Evolutionary conservation across 2,329 filamentous ascomycete genomes (phyloP), one percentile per base, ranked within the genome.

Genomic region (Myotisia sp.): DNA sequence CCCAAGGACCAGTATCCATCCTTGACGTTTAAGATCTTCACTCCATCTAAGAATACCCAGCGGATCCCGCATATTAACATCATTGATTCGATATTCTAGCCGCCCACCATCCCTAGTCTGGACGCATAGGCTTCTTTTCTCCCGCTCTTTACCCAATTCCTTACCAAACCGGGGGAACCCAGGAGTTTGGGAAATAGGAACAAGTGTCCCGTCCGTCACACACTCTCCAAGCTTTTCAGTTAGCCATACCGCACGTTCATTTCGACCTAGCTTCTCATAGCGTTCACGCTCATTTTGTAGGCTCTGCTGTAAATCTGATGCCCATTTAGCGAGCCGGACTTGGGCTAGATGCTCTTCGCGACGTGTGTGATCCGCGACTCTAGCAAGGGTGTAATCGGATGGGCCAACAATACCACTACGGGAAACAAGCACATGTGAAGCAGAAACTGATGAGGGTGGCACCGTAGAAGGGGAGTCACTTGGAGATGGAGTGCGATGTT

Each of bases 281-380:
- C 73, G 63, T 18, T 71, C 69, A n/a, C 75, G 70, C 52, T 90
- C 83, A 38, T 76, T 77, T 18, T 74, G 69, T 1, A 90, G 62
- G 47, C 78, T 83, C 37, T 74, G 71, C 51, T 92, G 82, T 0
- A 92, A 64, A 46, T 90, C 80, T 5, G 74, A 70, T 0, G 84
- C 83, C 84, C 84, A 92, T 49, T 79, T 80, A 2, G 77, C 79
- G 12, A 92, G 65, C 5, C 77, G 68, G n/a, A 87, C 66, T 43
- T 78, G 73, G 8, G 74, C 72, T 26, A 76, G 57, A 5, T 62
- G 64, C 44, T 78, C 72, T 47, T 78, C 71, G 12, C 65, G 62
- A 38, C 71, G 67, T 3, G 67, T 68, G 48, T 74, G 63, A 44
- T 73, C 71, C 24, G 68, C 62, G 35, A 79, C 63, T 37, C 73